Evolutionary conservation across 2,329 filamentous ascomycete genomes (phyloP), one percentile per base, ranked within the genome.

Genomic region (Sarocladiaceae sp.): DNA sequence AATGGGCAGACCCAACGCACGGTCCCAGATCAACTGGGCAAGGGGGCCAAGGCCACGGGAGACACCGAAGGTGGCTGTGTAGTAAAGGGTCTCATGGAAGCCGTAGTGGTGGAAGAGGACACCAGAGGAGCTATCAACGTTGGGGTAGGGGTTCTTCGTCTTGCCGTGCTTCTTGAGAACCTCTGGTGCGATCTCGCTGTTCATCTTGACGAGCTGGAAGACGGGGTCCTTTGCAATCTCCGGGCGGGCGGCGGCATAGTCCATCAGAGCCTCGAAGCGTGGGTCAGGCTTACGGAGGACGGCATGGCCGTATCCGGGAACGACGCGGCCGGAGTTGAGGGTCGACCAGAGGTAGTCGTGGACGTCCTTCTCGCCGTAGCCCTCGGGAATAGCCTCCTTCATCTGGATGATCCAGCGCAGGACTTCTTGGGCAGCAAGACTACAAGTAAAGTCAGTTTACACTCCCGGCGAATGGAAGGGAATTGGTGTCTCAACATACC

Each of bases 21-120:
- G 80, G 64, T 97, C 91, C 93, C 93, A 97, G 62, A 98, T 85
- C 51, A 98, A 75, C 67, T 98, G 93, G 33, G 89, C 89, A 40
- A 98, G 74, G 18, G 93, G 93, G 6, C 93, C 93, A 13, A 98
- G 72, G 44, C 81, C 81, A 54, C 81, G 70, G 48, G 77, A 82
- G 11, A 85, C 81, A 49, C 81, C 82, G 51, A 85, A 85, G 0
- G 81, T 84, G 47, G 79, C 81, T 3, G 81, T 83, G 72, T 97
- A 98, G 74, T 97, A 98, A 10, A 97, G 76, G 0, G 91, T 95
- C 72, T 97, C 88, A 64, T 87, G 85, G 81, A 98, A 95, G 47
- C 91, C 93, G 63, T 95, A 98, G 73, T 97, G 89, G 68, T 97
- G 84, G 80, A 98, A 97, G 40, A 98, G 76, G 5, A 97, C 90